A percentile compares a stretch with the other conserved stretches of the same genome.
Conservation (phyloP, 306 rosid genomes). For the Quercus dentata region DNA sequence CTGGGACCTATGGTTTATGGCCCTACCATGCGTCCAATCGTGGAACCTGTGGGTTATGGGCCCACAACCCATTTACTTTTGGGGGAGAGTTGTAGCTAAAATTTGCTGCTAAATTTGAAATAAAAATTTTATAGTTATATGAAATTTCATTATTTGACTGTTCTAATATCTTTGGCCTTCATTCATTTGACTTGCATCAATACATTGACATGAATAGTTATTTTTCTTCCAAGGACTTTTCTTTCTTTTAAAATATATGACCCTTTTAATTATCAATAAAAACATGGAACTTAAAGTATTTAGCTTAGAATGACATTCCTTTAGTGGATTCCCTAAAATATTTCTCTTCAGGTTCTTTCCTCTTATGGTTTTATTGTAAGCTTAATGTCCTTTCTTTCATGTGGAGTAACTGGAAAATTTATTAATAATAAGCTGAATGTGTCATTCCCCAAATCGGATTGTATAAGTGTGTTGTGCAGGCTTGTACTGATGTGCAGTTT, state of each 20-base stretch:
- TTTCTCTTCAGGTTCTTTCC: neutral
- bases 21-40: no score
- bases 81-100: neutral
- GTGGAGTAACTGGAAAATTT: neutral
- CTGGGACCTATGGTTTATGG: no score
- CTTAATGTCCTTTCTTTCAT: neutral
- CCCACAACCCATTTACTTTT: no score
- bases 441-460: no score
- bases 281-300: neutral
- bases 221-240: neutral
- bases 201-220: neutral
- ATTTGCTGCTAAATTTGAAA: conserved; percentile 3
- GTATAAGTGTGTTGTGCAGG: no score
- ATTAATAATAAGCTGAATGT: neutral
- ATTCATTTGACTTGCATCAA: neutral
- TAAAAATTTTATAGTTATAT: neutral
- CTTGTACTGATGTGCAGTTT: neutral
- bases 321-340: neutral
- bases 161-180: conserved; percentile 8
- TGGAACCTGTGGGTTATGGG: no score
- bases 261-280: neutral
- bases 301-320: conserved; percentile 1
- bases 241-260: neutral
- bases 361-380: neutral
- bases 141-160: neutral